Percentiles rank a stretch among this genome's conserved stretches.
These are phyloP conservation scores for Neocallimastix lanati DNA, from an alignment of 192 early-diverging fungal species.

Conservation along the genomic window DNA sequence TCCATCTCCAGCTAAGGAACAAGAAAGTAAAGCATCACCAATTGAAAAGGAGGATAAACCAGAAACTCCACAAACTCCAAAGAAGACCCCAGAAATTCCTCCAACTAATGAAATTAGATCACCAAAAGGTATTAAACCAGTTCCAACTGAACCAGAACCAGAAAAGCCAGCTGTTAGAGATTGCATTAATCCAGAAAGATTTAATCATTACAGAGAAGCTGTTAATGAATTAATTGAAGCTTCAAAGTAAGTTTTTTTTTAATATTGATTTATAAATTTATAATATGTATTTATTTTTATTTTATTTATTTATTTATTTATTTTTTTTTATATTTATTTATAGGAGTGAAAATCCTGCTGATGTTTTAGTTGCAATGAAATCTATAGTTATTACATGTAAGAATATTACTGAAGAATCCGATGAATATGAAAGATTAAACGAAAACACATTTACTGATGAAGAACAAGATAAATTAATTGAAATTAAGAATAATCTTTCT, in stretches of 20 bases:
- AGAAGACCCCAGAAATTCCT: not conserved
- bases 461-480: conserved; percentile 24
- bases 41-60: not conserved
- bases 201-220: not conserved
- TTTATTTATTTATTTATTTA: no score
- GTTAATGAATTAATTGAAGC: not conserved
- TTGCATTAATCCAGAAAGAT: not conserved
- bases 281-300: no score
- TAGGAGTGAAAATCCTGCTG: conserved; percentile 48
- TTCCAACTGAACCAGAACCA: not conserved
- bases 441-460: conserved; percentile 21
- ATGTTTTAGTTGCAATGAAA: conserved; percentile 67
- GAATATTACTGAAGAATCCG: conserved; percentile 64
- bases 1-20: no score
- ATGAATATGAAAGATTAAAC: conserved; percentile 33
- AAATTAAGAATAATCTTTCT: conserved; percentile 43
- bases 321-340: not conserved
- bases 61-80: not conserved
- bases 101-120: not conserved
- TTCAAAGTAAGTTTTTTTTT: not conserved
- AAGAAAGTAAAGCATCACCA: not conserved
- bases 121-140: no score
- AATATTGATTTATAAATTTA: no score
- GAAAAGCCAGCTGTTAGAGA: not conserved
- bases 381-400: conserved; percentile 66